Percentiles rank a stretch among this genome's conserved stretches.
Evolutionary conservation across 2,329 filamentous ascomycete species (phyloP).

Genomic region (Teratosphaeria gauchensis): DNA sequence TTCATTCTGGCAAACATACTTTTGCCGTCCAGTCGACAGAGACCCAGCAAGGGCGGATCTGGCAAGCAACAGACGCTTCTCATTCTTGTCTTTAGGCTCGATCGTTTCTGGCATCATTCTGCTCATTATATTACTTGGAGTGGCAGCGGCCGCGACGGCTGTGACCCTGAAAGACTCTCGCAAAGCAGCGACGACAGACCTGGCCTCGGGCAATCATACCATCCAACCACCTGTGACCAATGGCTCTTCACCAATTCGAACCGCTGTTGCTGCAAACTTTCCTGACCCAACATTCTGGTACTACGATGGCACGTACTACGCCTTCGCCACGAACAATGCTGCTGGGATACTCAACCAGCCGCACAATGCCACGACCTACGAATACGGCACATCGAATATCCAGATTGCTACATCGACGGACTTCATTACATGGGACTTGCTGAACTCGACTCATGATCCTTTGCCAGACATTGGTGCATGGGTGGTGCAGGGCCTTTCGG

Average conservation of each 20-base stretch:
- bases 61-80: constrained; percentile 12
- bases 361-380: constrained; percentile 5
- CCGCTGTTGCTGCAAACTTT: constrained; percentile 26
- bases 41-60: constrained; percentile 9
- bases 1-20: constrained; percentile 16
- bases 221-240: not conserved
- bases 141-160: constrained; percentile 16
- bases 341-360: constrained; percentile 18
- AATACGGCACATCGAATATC: constrained; percentile 22
- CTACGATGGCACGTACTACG: constrained; percentile 27
- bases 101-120: constrained; percentile 7
- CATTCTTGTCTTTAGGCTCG: constrained; percentile 18
- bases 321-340: constrained; percentile 29
- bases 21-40: constrained; percentile 9
- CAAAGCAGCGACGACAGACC: not conserved
- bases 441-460: constrained; percentile 19
- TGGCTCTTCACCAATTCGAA: constrained; percentile 8
- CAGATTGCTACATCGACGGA: constrained; percentile 30
- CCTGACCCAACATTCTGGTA: constrained; percentile 28
- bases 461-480: constrained; percentile 21
- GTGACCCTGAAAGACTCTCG: constrained; percentile 7
- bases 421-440: constrained; percentile 26
- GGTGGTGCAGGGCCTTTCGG: constrained; percentile 11
- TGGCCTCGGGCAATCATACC: not conserved
- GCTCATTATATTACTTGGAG: constrained; percentile 12